These are phyloP conservation scores for Venturia effusa DNA, from an alignment of 2,329 filamentous ascomycete species.

Conservation along the genomic window DNA sequence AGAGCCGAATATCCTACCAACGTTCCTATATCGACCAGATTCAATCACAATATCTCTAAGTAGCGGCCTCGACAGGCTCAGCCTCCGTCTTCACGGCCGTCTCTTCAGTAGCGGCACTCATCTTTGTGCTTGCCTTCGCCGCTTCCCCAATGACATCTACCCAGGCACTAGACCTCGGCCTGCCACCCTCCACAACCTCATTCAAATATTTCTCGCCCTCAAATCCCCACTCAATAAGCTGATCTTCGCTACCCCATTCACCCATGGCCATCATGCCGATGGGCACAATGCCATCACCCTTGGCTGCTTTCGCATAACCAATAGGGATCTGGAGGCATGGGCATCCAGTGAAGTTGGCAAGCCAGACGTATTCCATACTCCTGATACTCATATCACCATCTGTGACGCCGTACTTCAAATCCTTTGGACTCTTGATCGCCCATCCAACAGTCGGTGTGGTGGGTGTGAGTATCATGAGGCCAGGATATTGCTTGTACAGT, in stretches of 20 bases:
- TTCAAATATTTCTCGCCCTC: constrained; percentile 40
- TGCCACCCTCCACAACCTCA: constrained; percentile 24
- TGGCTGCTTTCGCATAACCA: constrained; percentile 53
- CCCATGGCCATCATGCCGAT: constrained; percentile 44
- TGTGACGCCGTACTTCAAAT: constrained; percentile 52
- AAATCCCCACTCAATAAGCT: constrained; percentile 40
- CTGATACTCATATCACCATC: constrained; percentile 64
- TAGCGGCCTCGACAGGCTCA: background rate
- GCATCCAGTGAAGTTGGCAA: constrained; percentile 72
- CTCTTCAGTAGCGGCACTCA: background rate
- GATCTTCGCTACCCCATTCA: constrained; percentile 44
- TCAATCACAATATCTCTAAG: background rate
- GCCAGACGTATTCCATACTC: constrained; percentile 76
- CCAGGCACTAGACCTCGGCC: constrained; percentile 25
- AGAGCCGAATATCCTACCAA: background rate
- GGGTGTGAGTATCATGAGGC: constrained; percentile 68
- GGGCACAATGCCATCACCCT: constrained; percentile 44
- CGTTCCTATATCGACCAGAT: background rate
- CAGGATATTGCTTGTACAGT: constrained; percentile 60
- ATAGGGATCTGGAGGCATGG: constrained; percentile 66
- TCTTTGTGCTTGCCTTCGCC: constrained; percentile 7
- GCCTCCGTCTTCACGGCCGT: background rate
- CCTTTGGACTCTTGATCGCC: constrained; percentile 53
- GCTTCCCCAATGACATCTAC: constrained; percentile 25
- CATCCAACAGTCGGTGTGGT: constrained; percentile 68